phyloP scores from a whole-genome alignment of 495 filamentous ascomycete species.

The Penicillium soppii region DNA sequence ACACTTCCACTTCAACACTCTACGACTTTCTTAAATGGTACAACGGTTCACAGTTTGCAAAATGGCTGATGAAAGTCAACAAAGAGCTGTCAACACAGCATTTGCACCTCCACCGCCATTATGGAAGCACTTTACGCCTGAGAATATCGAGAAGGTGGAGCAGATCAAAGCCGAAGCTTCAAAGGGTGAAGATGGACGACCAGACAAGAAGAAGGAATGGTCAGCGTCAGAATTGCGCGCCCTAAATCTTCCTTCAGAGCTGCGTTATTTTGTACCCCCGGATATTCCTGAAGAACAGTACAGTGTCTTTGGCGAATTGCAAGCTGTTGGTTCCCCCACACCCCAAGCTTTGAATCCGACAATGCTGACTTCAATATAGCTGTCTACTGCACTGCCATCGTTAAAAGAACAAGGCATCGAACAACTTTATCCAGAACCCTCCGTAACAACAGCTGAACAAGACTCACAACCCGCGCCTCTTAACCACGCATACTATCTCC shows the following conservation, averaged over 20 bases:
- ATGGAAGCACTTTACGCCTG: conserved; percentile 82
- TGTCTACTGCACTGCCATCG: conserved; percentile 63
- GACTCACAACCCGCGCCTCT: conserved; percentile 40
- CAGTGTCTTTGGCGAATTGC: conserved; percentile 67
- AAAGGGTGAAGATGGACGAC: conserved; percentile 38
- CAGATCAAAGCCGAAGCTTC: conserved; percentile 46
- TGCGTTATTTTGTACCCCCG: conserved; percentile 80
- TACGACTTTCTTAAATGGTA: background rate
- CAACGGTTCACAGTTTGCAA: background rate
- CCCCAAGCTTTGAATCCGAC: background rate
- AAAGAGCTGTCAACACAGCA: conserved; percentile 52
- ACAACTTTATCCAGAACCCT: conserved; percentile 63
- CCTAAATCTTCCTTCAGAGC: conserved; percentile 65
- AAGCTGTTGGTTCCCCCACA: conserved; percentile 47
- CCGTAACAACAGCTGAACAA: conserved; percentile 29
- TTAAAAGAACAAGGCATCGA: conserved; percentile 68
- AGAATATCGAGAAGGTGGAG: conserved; percentile 69
- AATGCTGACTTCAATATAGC: conserved; percentile 14
- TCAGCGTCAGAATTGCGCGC: conserved; percentile 48
- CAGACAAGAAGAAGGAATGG: conserved; percentile 34
- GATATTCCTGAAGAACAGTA: conserved; percentile 74
- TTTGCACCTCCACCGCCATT: conserved; percentile 88
- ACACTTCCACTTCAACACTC: background rate
- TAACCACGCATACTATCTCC: conserved; percentile 74
- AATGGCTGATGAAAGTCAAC: conserved; percentile 53